Base-by-base conservation (phyloP, 768 basidiomycete species). In the Pleurotus tuber-regium region DNA sequence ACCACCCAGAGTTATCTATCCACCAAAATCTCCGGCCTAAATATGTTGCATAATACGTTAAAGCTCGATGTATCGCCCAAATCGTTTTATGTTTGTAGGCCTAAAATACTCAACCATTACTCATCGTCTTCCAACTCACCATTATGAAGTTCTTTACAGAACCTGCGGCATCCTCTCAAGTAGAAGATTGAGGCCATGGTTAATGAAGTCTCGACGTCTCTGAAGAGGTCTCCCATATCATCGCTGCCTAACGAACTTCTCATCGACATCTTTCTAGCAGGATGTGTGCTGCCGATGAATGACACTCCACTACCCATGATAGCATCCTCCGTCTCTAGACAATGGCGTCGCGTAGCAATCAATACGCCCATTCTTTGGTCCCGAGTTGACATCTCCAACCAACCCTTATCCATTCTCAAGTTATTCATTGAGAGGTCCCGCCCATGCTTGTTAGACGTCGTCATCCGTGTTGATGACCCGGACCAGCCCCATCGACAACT, bases 201-300 rank as follows among this genome's bases (percentile, higher is more conserved):
- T 18, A 16, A 38, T 16, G 14, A 38, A 8, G 6, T 38, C 14
- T 16, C n/a, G 7, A 11, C 41, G n/a, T 9, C 11, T 14, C 8
- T 9, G 38, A 21, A 25, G 21, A 11, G 12, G 16, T 42, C 41
- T 19, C 18, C 23, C 23, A 24, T 42, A 11, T 42, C 41, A 10
- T 21, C 16, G 41, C 41, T 42, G 21, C 41, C 41, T 24, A 42
- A 42, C 23, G 41, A 42, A 18, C 41, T 42, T 9, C 41, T 42
- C 23, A 24, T 48, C 9, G 29, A 48, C 21, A 48, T 48, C 16
- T 35, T 35, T 9, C 23, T 14, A 14, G 29, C 16, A 14, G 21
- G 46, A n/a, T n/a, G 29, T 48, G 23, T 21, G 12, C n/a, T 33
- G 14, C 24, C 43, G 12, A 33, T 30, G 3, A 31, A 18, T 7